phyloP scores from a whole-genome alignment of 331 rosid species.

The Malus hybrid region DNA sequence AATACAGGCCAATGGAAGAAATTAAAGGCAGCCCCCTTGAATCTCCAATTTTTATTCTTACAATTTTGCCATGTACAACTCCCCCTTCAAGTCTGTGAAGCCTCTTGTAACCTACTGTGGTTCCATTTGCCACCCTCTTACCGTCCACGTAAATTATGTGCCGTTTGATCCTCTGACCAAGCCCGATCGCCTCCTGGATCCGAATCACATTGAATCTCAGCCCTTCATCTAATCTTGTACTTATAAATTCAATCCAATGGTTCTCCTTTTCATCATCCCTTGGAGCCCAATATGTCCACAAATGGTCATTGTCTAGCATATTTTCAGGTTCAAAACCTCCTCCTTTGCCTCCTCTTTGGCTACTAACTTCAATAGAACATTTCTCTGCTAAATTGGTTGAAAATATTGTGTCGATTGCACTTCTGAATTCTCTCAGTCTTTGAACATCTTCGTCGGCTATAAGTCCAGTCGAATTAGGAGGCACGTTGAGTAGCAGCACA shows the following conservation, averaged over 20 bases:
- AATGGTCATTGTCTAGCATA: constrained; percentile 63
- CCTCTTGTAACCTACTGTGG: constrained; percentile 78
- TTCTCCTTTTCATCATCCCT: constrained; percentile 21
- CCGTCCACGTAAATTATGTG: constrained; percentile 68
- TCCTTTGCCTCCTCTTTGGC: constrained; percentile 56
- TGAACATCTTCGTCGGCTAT: constrained; percentile 49
- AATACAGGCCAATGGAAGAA: constrained; percentile 76
- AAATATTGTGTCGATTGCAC: constrained; percentile 57
- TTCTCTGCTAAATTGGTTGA: constrained; percentile 47
- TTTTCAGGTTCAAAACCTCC: constrained; percentile 70
- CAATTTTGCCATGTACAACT: constrained; percentile 38
- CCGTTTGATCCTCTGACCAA: constrained; percentile 76
- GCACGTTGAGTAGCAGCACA: constrained; percentile 72
- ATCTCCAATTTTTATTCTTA: constrained; percentile 43
- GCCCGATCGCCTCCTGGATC: constrained; percentile 91
- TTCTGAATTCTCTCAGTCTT: constrained; percentile 50
- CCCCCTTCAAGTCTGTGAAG: constrained; percentile 65
- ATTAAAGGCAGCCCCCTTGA: constrained; percentile 68
- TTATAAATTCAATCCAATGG: constrained; percentile 65
- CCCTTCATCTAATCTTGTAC: constrained; percentile 7
- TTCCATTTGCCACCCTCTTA: constrained; percentile 40
- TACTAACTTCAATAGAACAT: constrained; percentile 42
- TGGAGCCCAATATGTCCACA: constrained; percentile 92
- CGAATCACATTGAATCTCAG: constrained; percentile 74
- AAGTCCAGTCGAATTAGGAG: constrained; percentile 73